Conservation (phyloP, 805 yeast genomes). For the Monosporozyma servazzii region DNA sequence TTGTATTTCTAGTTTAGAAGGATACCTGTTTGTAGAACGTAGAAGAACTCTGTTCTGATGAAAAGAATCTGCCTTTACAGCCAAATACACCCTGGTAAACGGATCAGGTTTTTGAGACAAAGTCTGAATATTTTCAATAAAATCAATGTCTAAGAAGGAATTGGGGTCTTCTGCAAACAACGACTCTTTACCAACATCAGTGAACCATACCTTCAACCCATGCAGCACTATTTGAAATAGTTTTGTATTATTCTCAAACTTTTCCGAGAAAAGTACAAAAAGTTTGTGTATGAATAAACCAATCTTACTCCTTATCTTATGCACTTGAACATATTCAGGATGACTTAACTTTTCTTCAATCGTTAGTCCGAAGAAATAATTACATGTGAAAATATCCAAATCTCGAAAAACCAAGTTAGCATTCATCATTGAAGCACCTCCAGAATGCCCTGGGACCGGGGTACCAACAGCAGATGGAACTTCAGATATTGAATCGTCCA, state of each 20-base stretch:
- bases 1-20: slow-evolving; percentile 52
- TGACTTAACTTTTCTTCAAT: slow-evolving; percentile 35
- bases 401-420: slow-evolving; percentile 34
- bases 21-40: slow-evolving; percentile 63
- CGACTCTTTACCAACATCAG: slow-evolving; percentile 70
- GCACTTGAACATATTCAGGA: slow-evolving; percentile 43
- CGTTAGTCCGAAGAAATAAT: slow-evolving; percentile 54
- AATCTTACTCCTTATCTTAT: slow-evolving; percentile 47
- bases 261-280: slow-evolving; percentile 37
- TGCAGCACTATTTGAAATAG: slow-evolving; percentile 53
- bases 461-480: slow-evolving; percentile 30
- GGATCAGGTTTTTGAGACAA: slow-evolving; percentile 58
- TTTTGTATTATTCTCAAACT: slow-evolving; percentile 55
- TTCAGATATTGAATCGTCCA: slow-evolving; percentile 37
- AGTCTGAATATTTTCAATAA: slow-evolving; percentile 49
- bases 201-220: slow-evolving; percentile 65
- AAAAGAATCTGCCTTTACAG: slow-evolving; percentile 59
- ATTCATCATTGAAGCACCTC: background rate
- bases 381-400: slow-evolving; percentile 53
- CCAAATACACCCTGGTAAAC: slow-evolving; percentile 67
- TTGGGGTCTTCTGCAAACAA: slow-evolving; percentile 49
- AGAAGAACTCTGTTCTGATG: slow-evolving; percentile 67
- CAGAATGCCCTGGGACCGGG: slow-evolving; percentile 19
- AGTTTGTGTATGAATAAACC: slow-evolving; percentile 58
- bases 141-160: slow-evolving; percentile 44